Evolutionary conservation across 2,329 filamentous ascomycete genomes (phyloP).

Genomic region (Esteya vermicola): DNA sequence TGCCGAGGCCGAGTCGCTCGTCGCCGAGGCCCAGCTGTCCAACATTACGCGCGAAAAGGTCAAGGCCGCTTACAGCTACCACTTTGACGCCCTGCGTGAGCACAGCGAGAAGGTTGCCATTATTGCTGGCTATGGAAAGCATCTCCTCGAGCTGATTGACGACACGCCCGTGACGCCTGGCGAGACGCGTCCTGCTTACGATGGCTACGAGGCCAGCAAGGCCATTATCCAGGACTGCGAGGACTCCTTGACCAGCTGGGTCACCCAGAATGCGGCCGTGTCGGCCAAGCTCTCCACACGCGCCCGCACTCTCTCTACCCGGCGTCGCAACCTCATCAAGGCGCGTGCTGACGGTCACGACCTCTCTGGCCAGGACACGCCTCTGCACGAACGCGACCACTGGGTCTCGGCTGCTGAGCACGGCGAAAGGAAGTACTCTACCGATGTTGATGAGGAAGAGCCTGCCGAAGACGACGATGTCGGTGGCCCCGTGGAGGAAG

Average conservation of each 20-base stretch:
- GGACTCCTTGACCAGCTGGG: constrained; percentile 94
- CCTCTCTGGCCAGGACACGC: constrained; percentile 67
- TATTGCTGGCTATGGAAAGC: constrained; percentile 94
- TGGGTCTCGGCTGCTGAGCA: constrained; percentile 67
- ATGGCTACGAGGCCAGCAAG: constrained; percentile 96
- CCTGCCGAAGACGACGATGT: constrained; percentile 10
- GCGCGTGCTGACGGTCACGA: constrained; percentile 64
- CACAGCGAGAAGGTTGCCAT: constrained; percentile 98
- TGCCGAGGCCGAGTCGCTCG: constrained; percentile 88
- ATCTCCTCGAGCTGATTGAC: constrained; percentile 91
- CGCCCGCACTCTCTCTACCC: constrained; percentile 74
- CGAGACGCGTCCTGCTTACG: constrained; percentile 89
- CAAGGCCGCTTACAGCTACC: constrained; percentile 95
- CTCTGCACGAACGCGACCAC: constrained; percentile 63
- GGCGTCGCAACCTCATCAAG: constrained; percentile 59
- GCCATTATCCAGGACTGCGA: constrained; percentile 99
- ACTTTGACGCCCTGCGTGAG: constrained; percentile 93
- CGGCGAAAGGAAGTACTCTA: constrained; percentile 44
- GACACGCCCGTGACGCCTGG: constrained; percentile 94
- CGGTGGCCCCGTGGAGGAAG: constrained; percentile 28
- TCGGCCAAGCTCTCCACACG: constrained; percentile 76
- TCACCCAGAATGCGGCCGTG: constrained; percentile 77
- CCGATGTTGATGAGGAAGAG: constrained; percentile 44
- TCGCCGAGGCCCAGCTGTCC: constrained; percentile 92
- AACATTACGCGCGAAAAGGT: constrained; percentile 99